phyloP scores from a whole-genome alignment of 441 rosid genomes.

The Erodium texanum region DNA sequence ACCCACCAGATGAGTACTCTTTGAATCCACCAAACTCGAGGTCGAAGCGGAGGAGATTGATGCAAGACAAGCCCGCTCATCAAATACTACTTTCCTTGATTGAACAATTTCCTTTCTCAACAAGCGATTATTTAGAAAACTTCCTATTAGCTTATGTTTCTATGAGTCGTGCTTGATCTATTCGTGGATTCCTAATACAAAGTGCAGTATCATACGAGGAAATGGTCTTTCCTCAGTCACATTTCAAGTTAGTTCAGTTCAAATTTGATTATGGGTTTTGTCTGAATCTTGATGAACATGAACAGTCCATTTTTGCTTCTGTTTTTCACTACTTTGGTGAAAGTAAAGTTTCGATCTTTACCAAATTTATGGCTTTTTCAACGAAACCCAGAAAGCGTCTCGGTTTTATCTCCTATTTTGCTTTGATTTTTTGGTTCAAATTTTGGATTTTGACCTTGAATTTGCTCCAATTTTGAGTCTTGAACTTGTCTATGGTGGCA shows the following conservation, averaged over 20 bases:
- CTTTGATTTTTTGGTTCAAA: neutral
- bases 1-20: no score
- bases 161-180: slow-evolving; percentile 46
- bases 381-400: neutral
- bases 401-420: neutral
- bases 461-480: no score
- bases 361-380: neutral
- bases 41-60: no score
- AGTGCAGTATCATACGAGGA: slow-evolving; percentile 27
- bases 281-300: neutral
- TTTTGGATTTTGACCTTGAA: neutral
- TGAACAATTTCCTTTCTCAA: no score
- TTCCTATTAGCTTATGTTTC: no score
- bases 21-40: no score
- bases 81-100: no score
- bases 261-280: neutral
- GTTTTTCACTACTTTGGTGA: neutral
- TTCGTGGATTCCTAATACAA: slow-evolving; percentile 45
- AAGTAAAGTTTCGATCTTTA: neutral
- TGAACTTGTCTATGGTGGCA: no score
- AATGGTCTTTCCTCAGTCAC: slow-evolving; percentile 45
- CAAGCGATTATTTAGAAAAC: no score
- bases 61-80: no score
- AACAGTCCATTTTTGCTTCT: neutral
- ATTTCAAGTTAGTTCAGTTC: slow-evolving; percentile 26